phyloP scores from a whole-genome alignment of 495 filamentous ascomycete genomes.

The Aspergillus hancockii region DNA sequence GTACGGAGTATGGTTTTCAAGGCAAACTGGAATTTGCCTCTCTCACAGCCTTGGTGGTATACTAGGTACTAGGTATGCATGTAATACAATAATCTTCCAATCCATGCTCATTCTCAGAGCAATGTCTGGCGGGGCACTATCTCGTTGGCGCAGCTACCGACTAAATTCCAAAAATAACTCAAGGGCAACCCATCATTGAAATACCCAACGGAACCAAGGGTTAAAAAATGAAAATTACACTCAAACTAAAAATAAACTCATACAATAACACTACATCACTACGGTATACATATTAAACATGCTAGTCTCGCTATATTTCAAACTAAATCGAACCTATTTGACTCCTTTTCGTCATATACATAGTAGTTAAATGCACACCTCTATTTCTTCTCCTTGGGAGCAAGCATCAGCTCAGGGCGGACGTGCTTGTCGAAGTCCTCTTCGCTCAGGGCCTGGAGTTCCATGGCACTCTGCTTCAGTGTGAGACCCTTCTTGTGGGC shows the following conservation, averaged over 20 bases:
- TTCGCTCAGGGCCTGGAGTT: constrained; percentile 85
- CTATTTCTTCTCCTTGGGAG: constrained; percentile 65
- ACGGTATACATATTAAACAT: constrained; percentile 16
- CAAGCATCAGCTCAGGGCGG: constrained; percentile 94
- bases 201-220: too few species aligned
- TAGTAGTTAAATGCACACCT: constrained; percentile 11
- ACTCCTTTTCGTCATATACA: background rate
- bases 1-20: background rate
- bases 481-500: constrained; percentile 97
- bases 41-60: background rate
- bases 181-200: background rate
- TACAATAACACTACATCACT: constrained; percentile 8
- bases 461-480: constrained; percentile 90
- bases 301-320: constrained; percentile 22
- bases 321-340: constrained; percentile 11
- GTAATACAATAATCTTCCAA: background rate
- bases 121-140: background rate
- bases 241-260: constrained; percentile 7
- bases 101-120: background rate
- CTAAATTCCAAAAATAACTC: constrained; percentile 22
- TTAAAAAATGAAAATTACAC: constrained; percentile 3
- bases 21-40: background rate
- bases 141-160: constrained; percentile 8
- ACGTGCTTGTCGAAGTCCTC: constrained; percentile 92
- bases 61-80: background rate